A percentile compares a stretch with the other conserved stretches of the same genome.
phyloP scores from a whole-genome alignment of 495 filamentous ascomycete genomes.

The Penicillium lagena region DNA sequence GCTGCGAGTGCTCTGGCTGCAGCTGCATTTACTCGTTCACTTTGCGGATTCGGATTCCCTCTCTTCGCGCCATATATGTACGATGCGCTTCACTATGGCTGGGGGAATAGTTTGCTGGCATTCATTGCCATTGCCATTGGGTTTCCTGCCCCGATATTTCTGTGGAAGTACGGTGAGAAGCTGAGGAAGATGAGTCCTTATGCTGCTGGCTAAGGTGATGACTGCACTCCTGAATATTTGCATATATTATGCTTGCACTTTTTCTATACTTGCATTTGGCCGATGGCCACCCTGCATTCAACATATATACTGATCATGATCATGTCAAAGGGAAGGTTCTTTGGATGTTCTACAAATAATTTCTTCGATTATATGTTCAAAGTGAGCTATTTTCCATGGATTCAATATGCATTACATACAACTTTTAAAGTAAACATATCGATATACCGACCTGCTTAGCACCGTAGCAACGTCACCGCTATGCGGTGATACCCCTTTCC shows the following conservation, averaged over 20 bases:
- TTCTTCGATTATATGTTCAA: too few species aligned
- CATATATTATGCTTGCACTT: too few species aligned
- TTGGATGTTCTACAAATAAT: too few species aligned
- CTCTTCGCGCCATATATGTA: conserved; percentile 68
- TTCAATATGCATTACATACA: too few species aligned
- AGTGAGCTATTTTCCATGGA: too few species aligned
- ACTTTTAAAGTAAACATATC: background rate
- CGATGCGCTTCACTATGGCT: conserved; percentile 48
- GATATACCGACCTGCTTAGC: background rate
- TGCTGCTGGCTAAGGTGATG: conserved; percentile 47
- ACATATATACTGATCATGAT: too few species aligned
- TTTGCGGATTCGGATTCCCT: conserved; percentile 72
- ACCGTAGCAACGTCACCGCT: background rate
- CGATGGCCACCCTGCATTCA: too few species aligned
- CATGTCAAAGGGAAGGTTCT: too few species aligned
- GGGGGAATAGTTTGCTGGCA: conserved; percentile 57
- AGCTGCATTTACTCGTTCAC: conserved; percentile 54
- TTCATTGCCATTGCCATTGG: conserved; percentile 50
- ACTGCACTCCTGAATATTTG: background rate
- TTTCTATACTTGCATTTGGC: too few species aligned
- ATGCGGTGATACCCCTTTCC: conserved; percentile 10
- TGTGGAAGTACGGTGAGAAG: conserved; percentile 53
- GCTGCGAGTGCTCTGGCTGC: conserved; percentile 70
- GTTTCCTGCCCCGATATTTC: conserved; percentile 51
- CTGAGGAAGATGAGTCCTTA: conserved; percentile 59